Evolutionary conservation across 2,329 filamentous ascomycete species (phyloP).

Genomic region (Pseudocercospora fijiensis): DNA sequence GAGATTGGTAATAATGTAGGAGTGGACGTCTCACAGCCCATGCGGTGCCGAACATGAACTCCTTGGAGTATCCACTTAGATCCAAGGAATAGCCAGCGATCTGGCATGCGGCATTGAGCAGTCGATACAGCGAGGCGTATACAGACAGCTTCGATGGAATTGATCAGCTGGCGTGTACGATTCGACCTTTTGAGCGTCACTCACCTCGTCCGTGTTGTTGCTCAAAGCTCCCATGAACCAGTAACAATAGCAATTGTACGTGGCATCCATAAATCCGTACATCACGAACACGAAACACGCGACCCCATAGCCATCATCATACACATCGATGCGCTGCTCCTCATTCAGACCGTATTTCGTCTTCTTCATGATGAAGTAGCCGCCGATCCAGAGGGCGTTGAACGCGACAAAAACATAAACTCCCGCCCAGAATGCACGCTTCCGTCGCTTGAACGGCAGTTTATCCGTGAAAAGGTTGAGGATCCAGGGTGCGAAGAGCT

Average conservation of each 20-base stretch:
- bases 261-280: constrained; percentile 12
- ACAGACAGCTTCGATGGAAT: background rate
- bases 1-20: background rate
- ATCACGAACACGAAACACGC: constrained; percentile 10
- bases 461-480: constrained; percentile 10
- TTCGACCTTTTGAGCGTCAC: background rate
- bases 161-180: background rate
- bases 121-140: constrained; percentile 4
- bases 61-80: constrained; percentile 11
- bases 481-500: constrained; percentile 11
- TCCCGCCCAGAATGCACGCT: constrained; percentile 9
- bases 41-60: constrained; percentile 10
- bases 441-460: background rate
- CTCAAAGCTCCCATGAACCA: constrained; percentile 13
- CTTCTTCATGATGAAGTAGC: constrained; percentile 11
- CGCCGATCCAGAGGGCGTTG: constrained; percentile 12
- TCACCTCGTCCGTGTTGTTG: constrained; percentile 12
- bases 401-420: constrained; percentile 9
- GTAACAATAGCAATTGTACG: constrained; percentile 12
- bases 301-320: constrained; percentile 7
- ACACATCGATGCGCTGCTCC: constrained; percentile 4
- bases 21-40: constrained; percentile 7
- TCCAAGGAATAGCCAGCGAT: constrained; percentile 8
- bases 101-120: constrained; percentile 11
- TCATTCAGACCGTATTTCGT: background rate